A percentile compares a stretch with the other conserved stretches of the same genome.
These are phyloP conservation scores for Trypanosoma avium DNA, from an alignment of 208 protist genomes.

Conservation along the genomic window DNA sequence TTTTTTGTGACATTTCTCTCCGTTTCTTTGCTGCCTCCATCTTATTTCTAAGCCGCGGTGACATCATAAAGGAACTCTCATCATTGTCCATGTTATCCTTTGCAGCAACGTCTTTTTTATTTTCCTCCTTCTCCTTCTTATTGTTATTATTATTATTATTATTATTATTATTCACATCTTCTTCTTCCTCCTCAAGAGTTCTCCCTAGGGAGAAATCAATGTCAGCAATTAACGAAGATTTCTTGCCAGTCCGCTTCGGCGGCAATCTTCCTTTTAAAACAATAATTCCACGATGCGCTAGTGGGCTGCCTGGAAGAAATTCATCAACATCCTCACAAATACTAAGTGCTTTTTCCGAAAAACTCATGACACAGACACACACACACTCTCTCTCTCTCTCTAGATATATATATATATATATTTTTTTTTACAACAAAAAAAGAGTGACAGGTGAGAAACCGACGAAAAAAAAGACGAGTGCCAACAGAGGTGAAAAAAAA, in stretches of 20 bases:
- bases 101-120: too few relatives aligned
- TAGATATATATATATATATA: too few relatives aligned
- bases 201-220: too few relatives aligned
- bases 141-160: too few relatives aligned
- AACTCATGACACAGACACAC: not conserved
- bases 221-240: not conserved
- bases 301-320: slow-evolving; percentile 4
- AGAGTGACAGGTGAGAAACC: too few relatives aligned
- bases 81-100: not conserved
- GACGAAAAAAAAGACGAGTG: too few relatives aligned
- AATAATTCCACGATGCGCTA: not conserved
- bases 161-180: too few relatives aligned
- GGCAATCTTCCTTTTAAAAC: not conserved
- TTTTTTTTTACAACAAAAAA: too few relatives aligned
- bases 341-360: not conserved
- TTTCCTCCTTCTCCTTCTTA: too few relatives aligned
- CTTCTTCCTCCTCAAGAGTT: too few relatives aligned
- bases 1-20: not conserved
- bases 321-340: slow-evolving; percentile 9
- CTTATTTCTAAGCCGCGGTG: slow-evolving; percentile 2
- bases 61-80: slow-evolving; percentile 8
- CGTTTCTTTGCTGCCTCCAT: not conserved
- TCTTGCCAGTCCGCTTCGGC: not conserved
- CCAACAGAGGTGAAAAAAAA: too few relatives aligned
- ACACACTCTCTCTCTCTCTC: too few relatives aligned